phyloP scores from a whole-genome alignment of 805 yeast genomes.

The Wickerhamomyces pijperi region DNA sequence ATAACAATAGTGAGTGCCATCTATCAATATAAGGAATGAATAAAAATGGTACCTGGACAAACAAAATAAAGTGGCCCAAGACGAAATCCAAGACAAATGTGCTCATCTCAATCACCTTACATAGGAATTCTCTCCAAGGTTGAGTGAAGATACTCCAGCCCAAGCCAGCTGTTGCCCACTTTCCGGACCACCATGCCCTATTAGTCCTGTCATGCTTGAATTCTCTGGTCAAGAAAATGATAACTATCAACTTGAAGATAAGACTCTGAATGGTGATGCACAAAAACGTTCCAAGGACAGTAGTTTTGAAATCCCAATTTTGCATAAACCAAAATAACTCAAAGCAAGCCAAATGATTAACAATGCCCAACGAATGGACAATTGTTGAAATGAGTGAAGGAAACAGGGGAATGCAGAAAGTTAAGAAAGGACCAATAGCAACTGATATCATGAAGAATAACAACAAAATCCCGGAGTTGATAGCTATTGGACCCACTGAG shows the following conservation, averaged over 20 bases:
- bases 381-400: slow-evolving; percentile 39
- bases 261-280: slow-evolving; percentile 37
- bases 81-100: slow-evolving; percentile 43
- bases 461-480: slow-evolving; percentile 31
- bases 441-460: slow-evolving; percentile 30
- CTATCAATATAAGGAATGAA: slow-evolving; percentile 45
- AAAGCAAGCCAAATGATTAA: slow-evolving; percentile 37
- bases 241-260: slow-evolving; percentile 33
- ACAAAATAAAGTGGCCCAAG: slow-evolving; percentile 40
- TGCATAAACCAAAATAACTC: slow-evolving; percentile 47
- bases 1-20: slow-evolving; percentile 47
- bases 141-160: slow-evolving; percentile 46
- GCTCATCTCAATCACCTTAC: slow-evolving; percentile 48
- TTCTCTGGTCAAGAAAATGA: slow-evolving; percentile 42
- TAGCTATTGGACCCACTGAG: slow-evolving; percentile 34
- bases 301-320: slow-evolving; percentile 39
- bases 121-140: slow-evolving; percentile 44
- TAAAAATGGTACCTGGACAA: slow-evolving; percentile 41
- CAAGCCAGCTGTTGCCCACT: slow-evolving; percentile 45
- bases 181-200: slow-evolving; percentile 64
- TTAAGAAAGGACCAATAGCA: slow-evolving; percentile 35
- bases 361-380: slow-evolving; percentile 35
- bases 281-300: slow-evolving; percentile 45
- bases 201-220: slow-evolving; percentile 41
- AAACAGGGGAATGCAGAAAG: slow-evolving; percentile 26